phyloP scores from a whole-genome alignment of 495 filamentous ascomycete genomes.

The Annulohypoxylon stygium region DNA sequence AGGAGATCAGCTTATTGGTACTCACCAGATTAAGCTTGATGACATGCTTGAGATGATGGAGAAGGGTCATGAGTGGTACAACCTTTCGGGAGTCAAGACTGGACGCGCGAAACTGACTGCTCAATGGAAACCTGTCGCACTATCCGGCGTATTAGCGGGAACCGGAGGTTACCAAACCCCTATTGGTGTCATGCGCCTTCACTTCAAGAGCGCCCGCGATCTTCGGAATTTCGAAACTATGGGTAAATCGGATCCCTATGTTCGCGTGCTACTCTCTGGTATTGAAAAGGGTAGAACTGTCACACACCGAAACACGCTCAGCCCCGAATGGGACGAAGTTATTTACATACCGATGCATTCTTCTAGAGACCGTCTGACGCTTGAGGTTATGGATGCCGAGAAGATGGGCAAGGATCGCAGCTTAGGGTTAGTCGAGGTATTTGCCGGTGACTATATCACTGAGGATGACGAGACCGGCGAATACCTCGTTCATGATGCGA shows the following conservation, averaged over 20 bases:
- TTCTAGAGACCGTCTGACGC: slow-evolving; percentile 80
- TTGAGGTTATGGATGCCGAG: slow-evolving; percentile 98
- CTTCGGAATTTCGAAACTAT: slow-evolving; percentile 94
- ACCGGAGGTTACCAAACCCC: slow-evolving; percentile 92
- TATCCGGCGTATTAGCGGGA: slow-evolving; percentile 78
- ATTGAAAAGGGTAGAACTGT: slow-evolving; percentile 91
- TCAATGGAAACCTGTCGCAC: slow-evolving; percentile 93
- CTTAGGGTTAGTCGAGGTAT: slow-evolving; percentile 82
- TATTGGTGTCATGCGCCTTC: slow-evolving; percentile 92
- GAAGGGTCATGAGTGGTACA: slow-evolving; percentile 97
- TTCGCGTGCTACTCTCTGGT: slow-evolving; percentile 86
- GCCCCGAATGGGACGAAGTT: slow-evolving; percentile 96
- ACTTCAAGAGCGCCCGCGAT: slow-evolving; percentile 84
- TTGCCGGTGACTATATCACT: slow-evolving; percentile 80
- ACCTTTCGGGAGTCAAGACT: slow-evolving; percentile 81
- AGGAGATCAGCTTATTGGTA: slow-evolving; percentile 86
- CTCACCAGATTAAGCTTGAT: slow-evolving; percentile 92
- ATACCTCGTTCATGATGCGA: slow-evolving; percentile 84
- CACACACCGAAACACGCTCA: slow-evolving; percentile 94
- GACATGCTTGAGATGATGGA: slow-evolving; percentile 92
- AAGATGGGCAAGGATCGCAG: slow-evolving; percentile 87
- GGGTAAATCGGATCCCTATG: slow-evolving; percentile 97
- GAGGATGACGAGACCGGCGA: slow-evolving; percentile 85
- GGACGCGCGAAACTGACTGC: slow-evolving; percentile 89
- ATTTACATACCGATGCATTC: slow-evolving; percentile 94